A percentile compares a stretch with the other conserved stretches of the same genome.
Evolutionary conservation across 345 rosid genomes (phyloP).

Genomic region (Populus nigra): DNA sequence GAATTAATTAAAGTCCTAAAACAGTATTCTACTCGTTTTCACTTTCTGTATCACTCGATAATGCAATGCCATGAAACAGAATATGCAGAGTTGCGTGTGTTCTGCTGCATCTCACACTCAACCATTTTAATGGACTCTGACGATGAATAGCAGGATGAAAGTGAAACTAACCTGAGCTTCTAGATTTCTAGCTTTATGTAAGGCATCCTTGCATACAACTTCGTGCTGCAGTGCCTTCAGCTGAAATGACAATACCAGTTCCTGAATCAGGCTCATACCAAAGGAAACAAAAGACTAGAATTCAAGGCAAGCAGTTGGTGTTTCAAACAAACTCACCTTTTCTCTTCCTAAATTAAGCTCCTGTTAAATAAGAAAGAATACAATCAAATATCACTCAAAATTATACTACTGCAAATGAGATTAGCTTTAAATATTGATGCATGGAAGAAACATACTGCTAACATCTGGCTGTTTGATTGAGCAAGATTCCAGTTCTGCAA

Average conservation of each 20-base stretch:
- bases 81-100: no score
- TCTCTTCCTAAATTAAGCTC: conserved; percentile 59
- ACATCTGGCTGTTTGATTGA: conserved; percentile 53
- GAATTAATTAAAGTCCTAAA: no score
- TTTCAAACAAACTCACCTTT: conserved; percentile 29
- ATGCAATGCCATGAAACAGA: no score
- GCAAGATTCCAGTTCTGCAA: conserved; percentile 61
- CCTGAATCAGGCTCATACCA: not conserved
- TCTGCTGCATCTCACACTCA: no score
- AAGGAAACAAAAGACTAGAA: not conserved
- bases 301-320: not conserved
- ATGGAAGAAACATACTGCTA: conserved; percentile 43
- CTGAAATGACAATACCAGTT: conserved; percentile 25
- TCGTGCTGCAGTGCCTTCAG: conserved; percentile 54
- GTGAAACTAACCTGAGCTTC: conserved; percentile 1
- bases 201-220: conserved; percentile 50
- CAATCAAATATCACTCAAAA: conserved; percentile 8
- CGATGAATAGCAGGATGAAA: no score
- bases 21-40: no score
- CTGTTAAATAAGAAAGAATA: conserved; percentile 27
- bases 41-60: no score
- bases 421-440: not conserved
- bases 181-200: conserved; percentile 37
- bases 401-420: no score
- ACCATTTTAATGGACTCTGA: no score